Evolutionary conservation across 371 early-diverging fungal genomes (phyloP), one percentile per base, ranked within the genome.

Genomic region (Batrachochytrium dendrobatidis): DNA sequence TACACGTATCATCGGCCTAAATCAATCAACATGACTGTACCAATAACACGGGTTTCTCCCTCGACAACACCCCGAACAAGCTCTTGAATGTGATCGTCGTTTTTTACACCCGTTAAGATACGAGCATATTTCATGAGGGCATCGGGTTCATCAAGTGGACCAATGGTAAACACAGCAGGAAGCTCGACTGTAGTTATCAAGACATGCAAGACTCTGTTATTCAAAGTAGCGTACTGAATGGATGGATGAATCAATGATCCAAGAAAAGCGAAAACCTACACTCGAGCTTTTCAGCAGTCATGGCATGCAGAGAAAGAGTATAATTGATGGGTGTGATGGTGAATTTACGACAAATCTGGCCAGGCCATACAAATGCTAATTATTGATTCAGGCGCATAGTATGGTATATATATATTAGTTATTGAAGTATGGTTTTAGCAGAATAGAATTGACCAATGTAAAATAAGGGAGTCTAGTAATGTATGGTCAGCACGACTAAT

Each of bases 1-100:
- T 60, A 12, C 17, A 15, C 15, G 17, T 26, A 15, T n/a, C n/a
- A n/a, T n/a, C n/a, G n/a, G n/a, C n/a, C n/a, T n/a, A n/a, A n/a
- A n/a, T n/a, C n/a, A 59, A 73, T 77, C 28, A 73, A 68, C 76
- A 80, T 66, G 31, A 56, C 58, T 3, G 78, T 78, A 34, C 76
- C 80, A 35, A 81, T 64, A 24, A 80, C 81, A 33, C 80, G 64
- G 25, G 77, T 80, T 61, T 81, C 81, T 49, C 81, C 81, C 64
- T 81, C 80, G 31, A 81, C 72, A 45, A 81, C 66, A 72, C 81
- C 81, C 24, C 64, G 55, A 34, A 81, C 74, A 20, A 80, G 52
- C 26, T 80, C 76, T 31, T 56, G 46, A 0, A 69, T 31, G 12
- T 60, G 43, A n/a, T 74, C 57, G 12, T 62, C 59, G 6, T 62